Percentiles rank a stretch among this genome's conserved stretches.
Evolutionary conservation across 805 yeast species (phyloP).

Genomic region (Hanseniaspora thailandica): DNA sequence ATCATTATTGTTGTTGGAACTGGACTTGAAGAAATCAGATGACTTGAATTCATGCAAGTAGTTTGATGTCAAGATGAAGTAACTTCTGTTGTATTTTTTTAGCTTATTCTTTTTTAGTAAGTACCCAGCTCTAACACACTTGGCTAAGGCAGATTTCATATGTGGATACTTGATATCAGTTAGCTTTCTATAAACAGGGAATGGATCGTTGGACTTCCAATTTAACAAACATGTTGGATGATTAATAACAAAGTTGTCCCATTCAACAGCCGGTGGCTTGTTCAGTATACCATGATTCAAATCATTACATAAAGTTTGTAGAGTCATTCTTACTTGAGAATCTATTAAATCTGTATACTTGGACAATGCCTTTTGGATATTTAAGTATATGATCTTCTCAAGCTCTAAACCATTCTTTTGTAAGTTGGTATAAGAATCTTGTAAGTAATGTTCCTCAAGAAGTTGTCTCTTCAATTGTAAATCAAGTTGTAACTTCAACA

Average conservation of each 20-base stretch:
- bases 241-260: slow-evolving; percentile 52
- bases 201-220: slow-evolving; percentile 31
- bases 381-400: slow-evolving; percentile 50
- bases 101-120: slow-evolving; percentile 51
- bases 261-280: slow-evolving; percentile 52
- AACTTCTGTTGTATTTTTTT: slow-evolving; percentile 49
- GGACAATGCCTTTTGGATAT: slow-evolving; percentile 46
- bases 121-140: slow-evolving; percentile 47
- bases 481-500: slow-evolving; percentile 50
- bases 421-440: slow-evolving; percentile 52
- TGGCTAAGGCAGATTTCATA: slow-evolving; percentile 40
- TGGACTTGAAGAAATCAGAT: slow-evolving; percentile 29
- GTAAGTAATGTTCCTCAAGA: slow-evolving; percentile 51
- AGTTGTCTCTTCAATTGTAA: slow-evolving; percentile 54
- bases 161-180: slow-evolving; percentile 44
- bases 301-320: slow-evolving; percentile 40
- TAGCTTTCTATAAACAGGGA: slow-evolving; percentile 37
- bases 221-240: slow-evolving; percentile 33
- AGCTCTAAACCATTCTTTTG: slow-evolving; percentile 56
- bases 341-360: slow-evolving; percentile 42
- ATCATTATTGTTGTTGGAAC: slow-evolving; percentile 19
- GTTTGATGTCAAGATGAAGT: slow-evolving; percentile 57
- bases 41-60: slow-evolving; percentile 55
- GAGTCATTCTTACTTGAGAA: slow-evolving; percentile 42
- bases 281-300: slow-evolving; percentile 35